phyloP scores from a whole-genome alignment of 129 eudicot genomes.

The Silybum marianum region DNA sequence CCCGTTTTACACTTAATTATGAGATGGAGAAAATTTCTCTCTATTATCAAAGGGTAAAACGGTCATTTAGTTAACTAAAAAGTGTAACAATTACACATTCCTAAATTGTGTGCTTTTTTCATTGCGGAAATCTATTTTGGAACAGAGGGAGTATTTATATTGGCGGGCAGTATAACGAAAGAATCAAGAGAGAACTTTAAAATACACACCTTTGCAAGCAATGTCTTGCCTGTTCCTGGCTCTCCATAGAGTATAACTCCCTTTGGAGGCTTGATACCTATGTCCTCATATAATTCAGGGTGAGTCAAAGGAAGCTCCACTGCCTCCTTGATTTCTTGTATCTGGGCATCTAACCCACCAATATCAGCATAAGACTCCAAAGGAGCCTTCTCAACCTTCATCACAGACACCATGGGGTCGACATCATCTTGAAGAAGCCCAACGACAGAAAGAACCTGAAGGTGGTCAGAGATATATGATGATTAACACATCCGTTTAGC shows the following conservation, averaged over 20 bases:
- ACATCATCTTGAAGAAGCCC: slow-evolving; percentile 98
- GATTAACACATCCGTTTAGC: background rate
- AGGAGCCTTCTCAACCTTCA: slow-evolving; percentile 99
- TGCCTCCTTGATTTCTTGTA: slow-evolving; percentile 97
- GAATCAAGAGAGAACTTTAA: background rate
- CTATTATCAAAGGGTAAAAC: no score
- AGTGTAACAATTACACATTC: no score
- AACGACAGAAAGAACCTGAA: slow-evolving; percentile 94
- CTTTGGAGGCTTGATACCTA: slow-evolving; percentile 97
- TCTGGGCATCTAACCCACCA: slow-evolving; percentile 96
- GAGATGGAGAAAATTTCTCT: no score
- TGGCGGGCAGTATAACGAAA: background rate
- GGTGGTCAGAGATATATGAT: background rate
- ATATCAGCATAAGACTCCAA: slow-evolving; percentile 97
- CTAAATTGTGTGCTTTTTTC: no score
- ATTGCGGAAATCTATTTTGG: no score
- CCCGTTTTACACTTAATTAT: no score
- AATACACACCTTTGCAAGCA: slow-evolving; percentile 86
- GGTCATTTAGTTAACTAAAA: no score
- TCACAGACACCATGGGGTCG: slow-evolving; percentile 98
- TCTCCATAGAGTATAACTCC: slow-evolving; percentile 98
- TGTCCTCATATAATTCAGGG: slow-evolving; percentile 95
- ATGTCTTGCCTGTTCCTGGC: slow-evolving; percentile 96
- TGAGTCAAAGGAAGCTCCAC: slow-evolving; percentile 97
- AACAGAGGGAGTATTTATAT: no score